A percentile compares a stretch with the other conserved stretches of the same genome.
Conservation (phyloP, 495 filamentous ascomycete genomes). For the Cryomyces minteri region DNA sequence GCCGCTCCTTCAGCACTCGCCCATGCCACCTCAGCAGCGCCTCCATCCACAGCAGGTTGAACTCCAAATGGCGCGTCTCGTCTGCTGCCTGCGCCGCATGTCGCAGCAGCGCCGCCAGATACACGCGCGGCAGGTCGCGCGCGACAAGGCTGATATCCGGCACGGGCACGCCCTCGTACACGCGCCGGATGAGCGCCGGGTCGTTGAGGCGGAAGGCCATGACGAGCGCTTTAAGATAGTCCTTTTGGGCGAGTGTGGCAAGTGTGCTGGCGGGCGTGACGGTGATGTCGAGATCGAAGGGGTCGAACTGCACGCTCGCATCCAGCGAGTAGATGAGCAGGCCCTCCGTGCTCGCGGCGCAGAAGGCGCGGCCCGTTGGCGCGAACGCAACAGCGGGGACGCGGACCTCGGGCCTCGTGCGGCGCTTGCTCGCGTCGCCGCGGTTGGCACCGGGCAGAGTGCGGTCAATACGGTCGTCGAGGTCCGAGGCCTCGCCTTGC, state of each 20-base stretch:
- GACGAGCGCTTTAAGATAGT: conserved; percentile 79
- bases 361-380: conserved; percentile 76
- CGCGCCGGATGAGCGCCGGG: conserved; percentile 50
- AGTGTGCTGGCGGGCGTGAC: conserved; percentile 74
- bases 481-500: conserved; percentile 73
- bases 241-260: conserved; percentile 50
- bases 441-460: conserved; percentile 78
- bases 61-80: conserved; percentile 80
- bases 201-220: conserved; percentile 96
- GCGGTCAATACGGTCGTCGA: conserved; percentile 65
- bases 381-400: conserved; percentile 74
- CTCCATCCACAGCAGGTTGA: conserved; percentile 84
- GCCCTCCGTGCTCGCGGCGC: conserved; percentile 87
- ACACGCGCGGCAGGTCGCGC: conserved; percentile 63
- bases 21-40: conserved; percentile 69
- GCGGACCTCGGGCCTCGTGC: conserved; percentile 62
- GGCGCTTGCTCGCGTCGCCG: conserved; percentile 64
- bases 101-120: conserved; percentile 60
- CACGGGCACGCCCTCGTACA: conserved; percentile 70
- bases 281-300: conserved; percentile 84
- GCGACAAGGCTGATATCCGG: conserved; percentile 63
- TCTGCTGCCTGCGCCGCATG: conserved; percentile 81
- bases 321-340: conserved; percentile 85
- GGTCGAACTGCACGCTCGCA: conserved; percentile 60
- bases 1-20: conserved; percentile 60